Conservation (phyloP, 129 eudicot species). For the Escallonia herrerae region DNA sequence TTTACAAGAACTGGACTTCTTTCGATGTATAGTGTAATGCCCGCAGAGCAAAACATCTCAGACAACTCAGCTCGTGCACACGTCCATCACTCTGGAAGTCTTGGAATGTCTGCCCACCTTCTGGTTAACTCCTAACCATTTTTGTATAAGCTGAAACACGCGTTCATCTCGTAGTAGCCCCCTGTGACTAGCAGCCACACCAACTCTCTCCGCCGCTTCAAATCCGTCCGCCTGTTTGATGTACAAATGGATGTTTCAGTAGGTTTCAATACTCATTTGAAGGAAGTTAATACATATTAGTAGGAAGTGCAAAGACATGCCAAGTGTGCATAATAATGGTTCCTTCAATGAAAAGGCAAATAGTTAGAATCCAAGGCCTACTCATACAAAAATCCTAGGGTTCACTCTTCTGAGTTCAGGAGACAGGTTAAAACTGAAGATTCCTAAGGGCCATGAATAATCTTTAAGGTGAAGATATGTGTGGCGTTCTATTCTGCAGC, state of each 20-base stretch:
- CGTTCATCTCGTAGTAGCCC: conserved; percentile 31
- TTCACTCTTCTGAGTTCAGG: no score
- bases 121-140: conserved; percentile 39
- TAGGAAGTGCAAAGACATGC: background rate
- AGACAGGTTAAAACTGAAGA: no score
- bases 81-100: conserved; percentile 33
- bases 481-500: no score
- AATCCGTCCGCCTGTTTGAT: conserved; percentile 48
- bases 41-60: no score
- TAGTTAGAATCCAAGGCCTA: no score
- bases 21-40: no score
- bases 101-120: conserved; percentile 9
- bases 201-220: conserved; percentile 43
- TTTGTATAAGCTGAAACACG: conserved; percentile 33
- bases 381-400: background rate
- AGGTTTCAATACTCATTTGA: background rate
- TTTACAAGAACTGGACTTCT: no score
- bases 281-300: background rate
- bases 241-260: background rate
- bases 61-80: background rate
- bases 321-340: no score
- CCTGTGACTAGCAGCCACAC: conserved; percentile 36
- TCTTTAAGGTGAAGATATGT: no score
- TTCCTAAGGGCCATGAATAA: no score
- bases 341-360: background rate